phyloP scores from a whole-genome alignment of 768 basidiomycete species.

The Serendipita indica region DNA sequence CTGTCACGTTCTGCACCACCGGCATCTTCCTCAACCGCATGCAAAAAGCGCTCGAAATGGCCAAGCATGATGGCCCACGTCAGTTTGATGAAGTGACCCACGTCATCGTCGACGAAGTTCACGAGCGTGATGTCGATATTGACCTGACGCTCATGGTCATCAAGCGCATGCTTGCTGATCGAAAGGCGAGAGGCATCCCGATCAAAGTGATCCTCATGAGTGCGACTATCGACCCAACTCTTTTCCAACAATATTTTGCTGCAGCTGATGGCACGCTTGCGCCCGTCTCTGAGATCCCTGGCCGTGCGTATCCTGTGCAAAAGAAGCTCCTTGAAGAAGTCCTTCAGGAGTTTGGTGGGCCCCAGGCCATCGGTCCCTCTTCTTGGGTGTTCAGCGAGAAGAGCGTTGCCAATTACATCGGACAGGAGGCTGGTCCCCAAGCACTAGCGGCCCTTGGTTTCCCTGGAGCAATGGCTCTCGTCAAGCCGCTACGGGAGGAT shows the following conservation, averaged over 20 bases:
- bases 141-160: slow-evolving; percentile 81
- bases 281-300: slow-evolving; percentile 67
- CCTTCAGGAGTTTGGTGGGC: slow-evolving; percentile 31
- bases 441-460: slow-evolving; percentile 16
- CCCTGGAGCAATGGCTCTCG: slow-evolving; percentile 11
- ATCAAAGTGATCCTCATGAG: slow-evolving; percentile 89
- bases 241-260: slow-evolving; percentile 81
- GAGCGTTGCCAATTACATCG: slow-evolving; percentile 53
- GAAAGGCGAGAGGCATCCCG: slow-evolving; percentile 51
- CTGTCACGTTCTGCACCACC: slow-evolving; percentile 84
- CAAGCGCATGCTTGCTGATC: slow-evolving; percentile 63
- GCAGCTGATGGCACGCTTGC: slow-evolving; percentile 46
- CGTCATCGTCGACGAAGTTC: slow-evolving; percentile 88
- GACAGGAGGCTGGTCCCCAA: slow-evolving; percentile 42
- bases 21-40: slow-evolving; percentile 79
- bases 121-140: slow-evolving; percentile 89
- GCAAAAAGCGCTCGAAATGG: slow-evolving; percentile 44
- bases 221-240: slow-evolving; percentile 80
- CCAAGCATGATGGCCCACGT: slow-evolving; percentile 10
- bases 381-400: slow-evolving; percentile 61
- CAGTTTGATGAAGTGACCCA: slow-evolving; percentile 72
- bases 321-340: slow-evolving; percentile 73
- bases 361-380: slow-evolving; percentile 17
- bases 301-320: slow-evolving; percentile 77
- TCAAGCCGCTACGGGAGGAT: slow-evolving; percentile 10